Evolutionary conservation across 768 basidiomycete genomes (phyloP), one percentile per base, ranked within the genome.

Genomic region (Lyophyllum decastes): DNA sequence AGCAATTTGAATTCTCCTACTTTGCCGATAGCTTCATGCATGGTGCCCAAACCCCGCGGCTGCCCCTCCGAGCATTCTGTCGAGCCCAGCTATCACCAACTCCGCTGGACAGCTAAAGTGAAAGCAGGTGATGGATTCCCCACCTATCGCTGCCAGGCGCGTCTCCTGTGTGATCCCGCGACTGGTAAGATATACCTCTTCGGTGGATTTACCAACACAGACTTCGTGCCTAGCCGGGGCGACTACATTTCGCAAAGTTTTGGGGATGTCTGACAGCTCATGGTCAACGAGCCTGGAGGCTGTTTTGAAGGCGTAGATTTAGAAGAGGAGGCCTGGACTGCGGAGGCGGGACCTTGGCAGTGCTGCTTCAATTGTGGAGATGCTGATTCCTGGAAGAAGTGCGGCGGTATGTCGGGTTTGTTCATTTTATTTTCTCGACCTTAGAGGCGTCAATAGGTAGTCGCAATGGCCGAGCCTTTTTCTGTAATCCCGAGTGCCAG

Each of bases 11-110:
- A 2, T 77, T 68, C 65, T 66, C 72, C 27, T 80, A 78, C 66
- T 79, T 68, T 59, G 74, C 74, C 24, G 77, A 79, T 54, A 77
- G 77, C 0, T 78, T 74, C 67, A 63, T 77, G 30, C 68, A 60
- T 62, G 65, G 63, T 48, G 65, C 67, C 50, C 66, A 22, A 59
- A 65, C 46, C 61, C 58, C 24, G 50, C 60, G 21, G 49, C 55
- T 25, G 52, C 33, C 40, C 56, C 25, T 53, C 58, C 49, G 38
- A 47, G 24, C 45, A 34, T 30, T 61, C 46, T 59, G 11, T n/a
- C 57, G 10, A 45, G 46, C 16, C 57, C 61, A 21, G 44, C 34
- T 49, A 55, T 52, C 47, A 35, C 16, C 26, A 38, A 55, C 49
- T 19, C 44, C 12, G 43, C 33, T 8, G 10, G 34, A 49, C 57